A percentile compares a stretch with the other conserved stretches of the same genome.
These are phyloP conservation scores for Cairneyella variabilis DNA, from an alignment of 495 filamentous ascomycete species.

Conservation along the genomic window DNA sequence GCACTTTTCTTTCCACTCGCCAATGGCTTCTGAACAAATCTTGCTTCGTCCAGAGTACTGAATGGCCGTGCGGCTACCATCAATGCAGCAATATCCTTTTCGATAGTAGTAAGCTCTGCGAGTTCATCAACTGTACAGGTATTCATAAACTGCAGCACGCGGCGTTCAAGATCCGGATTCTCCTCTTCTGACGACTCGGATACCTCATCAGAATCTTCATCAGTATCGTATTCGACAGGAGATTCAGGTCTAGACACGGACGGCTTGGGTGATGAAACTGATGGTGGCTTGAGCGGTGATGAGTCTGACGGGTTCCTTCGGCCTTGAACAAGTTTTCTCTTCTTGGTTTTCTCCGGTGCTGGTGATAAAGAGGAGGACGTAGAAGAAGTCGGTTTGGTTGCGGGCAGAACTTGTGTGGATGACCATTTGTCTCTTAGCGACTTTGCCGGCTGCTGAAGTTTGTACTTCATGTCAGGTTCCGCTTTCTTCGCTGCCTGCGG, in stretches of 20 bases:
- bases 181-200: slow-evolving; percentile 31
- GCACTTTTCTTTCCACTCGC: slow-evolving; percentile 38
- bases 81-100: slow-evolving; percentile 58
- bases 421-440: slow-evolving; percentile 60
- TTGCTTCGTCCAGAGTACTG: slow-evolving; percentile 54
- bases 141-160: slow-evolving; percentile 80
- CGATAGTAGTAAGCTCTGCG: slow-evolving; percentile 69
- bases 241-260: slow-evolving; percentile 18
- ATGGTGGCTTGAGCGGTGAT: slow-evolving; percentile 30
- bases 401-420: slow-evolving; percentile 34
- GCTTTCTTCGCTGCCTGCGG: slow-evolving; percentile 9
- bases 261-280: slow-evolving; percentile 25
- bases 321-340: slow-evolving; percentile 56
- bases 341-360: slow-evolving; percentile 35
- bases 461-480: slow-evolving; percentile 59
- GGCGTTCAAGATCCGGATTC: slow-evolving; percentile 43
- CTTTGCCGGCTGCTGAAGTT: slow-evolving; percentile 30
- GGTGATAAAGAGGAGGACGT: too few species aligned
- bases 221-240: slow-evolving; percentile 50
- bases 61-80: slow-evolving; percentile 73
- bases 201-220: slow-evolving; percentile 36
- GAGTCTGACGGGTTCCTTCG: slow-evolving; percentile 46
- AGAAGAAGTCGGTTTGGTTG: slow-evolving; percentile 16
- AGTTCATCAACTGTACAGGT: slow-evolving; percentile 67
- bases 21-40: slow-evolving; percentile 47